Base-by-base conservation (phyloP, 2,329 filamentous ascomycete genomes). In the Scleromitrula shiraiana region DNA sequence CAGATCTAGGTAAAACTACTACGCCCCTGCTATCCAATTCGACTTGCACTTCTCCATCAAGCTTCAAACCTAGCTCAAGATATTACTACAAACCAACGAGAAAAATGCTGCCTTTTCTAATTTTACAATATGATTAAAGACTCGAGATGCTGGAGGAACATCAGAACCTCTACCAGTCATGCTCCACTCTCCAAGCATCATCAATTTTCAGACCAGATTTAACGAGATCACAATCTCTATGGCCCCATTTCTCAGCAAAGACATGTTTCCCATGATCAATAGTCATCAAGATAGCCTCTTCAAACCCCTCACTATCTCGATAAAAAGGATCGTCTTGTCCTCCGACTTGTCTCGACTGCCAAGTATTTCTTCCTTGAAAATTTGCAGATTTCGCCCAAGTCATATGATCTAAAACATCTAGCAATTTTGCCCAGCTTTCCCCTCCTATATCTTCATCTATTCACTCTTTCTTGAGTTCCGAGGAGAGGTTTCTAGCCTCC, bases 271-370 rank as follows among this genome's bases (percentile, higher is more conserved):
- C 73, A 15, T 69, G 66, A 53, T 73, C 70, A 23, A 70, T 72
- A 15, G 70, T 59, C 42, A 75, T 63, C 49, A 68, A 65, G 48
- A 75, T 67, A 1, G 64, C 69, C 39, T 64, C 60, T 4, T 68
- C 65, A 44, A 76, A 64, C 1, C 73, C 75, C 2, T 66, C 66
- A 0, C 69, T 53, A 43, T 72, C 65, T 51, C 75, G 70, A 59
- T 77, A 73, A 51, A 70, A 78, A 1, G 74, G 74, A 57, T 78
- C 75, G 12, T 71, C 73, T 20, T 67, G 44, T 1, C 75, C 76
- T 24, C 75, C 75, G 5, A 62, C 66, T 56, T 78, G 75, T 24
- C 68, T 67, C 2, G 58, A 59, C 56, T 78, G 75, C 75, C 75
- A 79, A 9, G 67, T 72, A 59, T 78, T 77, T 24, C 75, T 65